Base-by-base conservation (phyloP, 108 stramenopile genomes). In the Cyclostephanos tholiformis region DNA sequence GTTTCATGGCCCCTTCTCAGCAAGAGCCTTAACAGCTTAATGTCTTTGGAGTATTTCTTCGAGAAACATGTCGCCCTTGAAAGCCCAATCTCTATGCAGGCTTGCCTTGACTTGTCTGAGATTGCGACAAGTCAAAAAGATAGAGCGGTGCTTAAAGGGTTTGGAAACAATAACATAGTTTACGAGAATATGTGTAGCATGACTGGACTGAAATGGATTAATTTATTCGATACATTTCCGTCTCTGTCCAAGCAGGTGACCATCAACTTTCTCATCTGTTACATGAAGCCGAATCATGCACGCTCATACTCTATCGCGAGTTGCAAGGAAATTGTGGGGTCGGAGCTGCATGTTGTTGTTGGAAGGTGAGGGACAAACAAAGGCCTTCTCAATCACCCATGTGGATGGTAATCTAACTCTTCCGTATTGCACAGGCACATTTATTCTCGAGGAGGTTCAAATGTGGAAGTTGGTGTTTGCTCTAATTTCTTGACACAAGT, bases 261-360 rank as follows among this genome's bases (percentile, higher is more conserved):
- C 29, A 35, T 62, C 30, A 19, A 35, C 5, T 68, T 68, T 25
- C 67, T 68, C 8, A 16, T 68, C 0, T 68, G 27, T 8, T 23
- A n/a, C 51, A 62, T 62, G 61, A 62, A 62, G 9, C 29, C 52
- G 10, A 68, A 68, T 68, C 67, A 68, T 39, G 44, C 48, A 16
- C 50, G 67, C 16, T 68, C 67, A 55, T 68, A 68, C 30, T 68
- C 67, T 0, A 53, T 68, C 0, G n/a, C 67, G 22, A 68, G 67
- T 8, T 68, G 67, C 27, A 68, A 68, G 44, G 0, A 30, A 11
- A 10, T 48, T 29, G 67, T 68, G 27, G 67, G 67, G 19, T 22
- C 29, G 6, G 67, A 68, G 67, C 10, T 68, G 20, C 27, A 68
- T 26, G 22, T 68, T 20, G 51, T 68, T 68, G 67, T 68, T 6